Conservation (phyloP, 306 rosid genomes). For the Clitoria ternatea region DNA sequence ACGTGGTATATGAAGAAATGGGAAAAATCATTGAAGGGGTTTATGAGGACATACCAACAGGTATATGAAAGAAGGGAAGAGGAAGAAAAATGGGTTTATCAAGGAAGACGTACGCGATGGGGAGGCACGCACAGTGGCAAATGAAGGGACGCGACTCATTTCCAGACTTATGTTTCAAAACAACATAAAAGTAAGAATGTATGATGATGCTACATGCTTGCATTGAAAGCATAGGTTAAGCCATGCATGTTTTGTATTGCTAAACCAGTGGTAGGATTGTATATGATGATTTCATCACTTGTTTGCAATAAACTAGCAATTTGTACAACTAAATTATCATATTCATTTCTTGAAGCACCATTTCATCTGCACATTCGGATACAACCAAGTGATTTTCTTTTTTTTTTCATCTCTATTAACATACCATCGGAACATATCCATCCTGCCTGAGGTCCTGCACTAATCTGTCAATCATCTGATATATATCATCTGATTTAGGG, state of each 20-base stretch:
- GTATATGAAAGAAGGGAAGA: too few species aligned
- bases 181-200: neutral
- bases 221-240: neutral
- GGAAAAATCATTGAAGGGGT: too few species aligned
- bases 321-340: neutral
- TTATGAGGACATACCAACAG: too few species aligned
- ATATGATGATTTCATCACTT: neutral
- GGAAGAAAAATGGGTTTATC: too few species aligned
- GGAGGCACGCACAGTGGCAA: too few species aligned
- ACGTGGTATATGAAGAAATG: too few species aligned
- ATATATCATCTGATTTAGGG: conserved; percentile 64
- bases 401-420: conserved; percentile 20
- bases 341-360: conserved; percentile 11
- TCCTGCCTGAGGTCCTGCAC: too few species aligned
- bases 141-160: too few species aligned
- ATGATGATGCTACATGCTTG: conserved; percentile 25
- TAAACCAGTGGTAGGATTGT: neutral
- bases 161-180: too few species aligned
- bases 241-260: neutral
- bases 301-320: conserved; percentile 7
- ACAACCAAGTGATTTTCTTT: conserved; percentile 8
- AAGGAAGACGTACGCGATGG: too few species aligned
- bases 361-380: neutral
- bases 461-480: conserved; percentile 64
- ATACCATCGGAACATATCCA: conserved; percentile 33